Percentiles rank a stretch among this genome's conserved stretches.
phyloP scores from a whole-genome alignment of 2,329 filamentous ascomycete species.

The Neospermospora avenae region DNA sequence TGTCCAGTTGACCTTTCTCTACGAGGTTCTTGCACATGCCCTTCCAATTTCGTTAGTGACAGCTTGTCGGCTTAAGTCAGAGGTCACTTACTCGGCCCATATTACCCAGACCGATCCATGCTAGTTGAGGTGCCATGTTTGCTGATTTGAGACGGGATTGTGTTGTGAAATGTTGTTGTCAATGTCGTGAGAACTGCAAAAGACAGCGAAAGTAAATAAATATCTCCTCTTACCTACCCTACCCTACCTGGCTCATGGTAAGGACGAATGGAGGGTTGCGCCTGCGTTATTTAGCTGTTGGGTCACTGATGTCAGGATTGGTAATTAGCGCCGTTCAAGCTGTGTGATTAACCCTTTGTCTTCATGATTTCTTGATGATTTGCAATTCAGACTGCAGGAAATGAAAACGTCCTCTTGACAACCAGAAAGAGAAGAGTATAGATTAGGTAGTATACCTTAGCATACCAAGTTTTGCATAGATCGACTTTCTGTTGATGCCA shows the following conservation, averaged over 20 bases:
- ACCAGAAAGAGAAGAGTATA: too few relatives aligned
- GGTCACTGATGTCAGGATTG: neutral
- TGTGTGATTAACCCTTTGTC: neutral
- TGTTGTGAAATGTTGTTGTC: neutral
- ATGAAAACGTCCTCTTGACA: too few relatives aligned
- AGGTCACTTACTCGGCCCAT: conserved; percentile 68
- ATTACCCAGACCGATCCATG: conserved; percentile 83
- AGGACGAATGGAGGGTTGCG: neutral
- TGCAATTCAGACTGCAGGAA: neutral
- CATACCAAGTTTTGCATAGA: neutral
- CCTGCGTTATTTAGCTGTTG: neutral
- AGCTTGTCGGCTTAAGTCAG: neutral
- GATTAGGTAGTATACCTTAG: too few relatives aligned
- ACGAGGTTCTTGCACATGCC: conserved; percentile 84
- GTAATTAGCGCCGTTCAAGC: neutral
- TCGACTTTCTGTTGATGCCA: neutral
- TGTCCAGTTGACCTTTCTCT: conserved; percentile 68
- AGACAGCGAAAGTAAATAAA: neutral
- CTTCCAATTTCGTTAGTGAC: conserved; percentile 13
- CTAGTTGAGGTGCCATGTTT: conserved; percentile 58
- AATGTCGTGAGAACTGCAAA: neutral
- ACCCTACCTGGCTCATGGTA: neutral
- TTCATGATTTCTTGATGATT: neutral
- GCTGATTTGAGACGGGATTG: conserved; percentile 14
- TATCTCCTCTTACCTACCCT: too few relatives aligned